Evolutionary conservation across 345 rosid genomes (phyloP).

Genomic region (Gynandropsis gynandra): DNA sequence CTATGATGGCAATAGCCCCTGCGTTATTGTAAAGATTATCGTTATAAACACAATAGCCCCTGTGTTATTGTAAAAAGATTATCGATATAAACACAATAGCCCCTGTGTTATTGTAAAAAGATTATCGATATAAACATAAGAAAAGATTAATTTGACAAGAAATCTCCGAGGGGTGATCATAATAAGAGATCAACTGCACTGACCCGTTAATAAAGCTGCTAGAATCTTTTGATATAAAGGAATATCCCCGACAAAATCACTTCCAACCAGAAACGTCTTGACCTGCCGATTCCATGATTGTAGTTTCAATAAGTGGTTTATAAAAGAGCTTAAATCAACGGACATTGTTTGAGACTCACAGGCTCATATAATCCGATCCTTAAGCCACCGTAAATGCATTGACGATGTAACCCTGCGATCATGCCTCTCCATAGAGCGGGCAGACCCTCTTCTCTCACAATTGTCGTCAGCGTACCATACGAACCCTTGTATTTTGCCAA

Average conservation of each 20-base stretch:
- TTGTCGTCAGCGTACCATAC: slow-evolving; percentile 65
- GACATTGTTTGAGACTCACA: slow-evolving; percentile 40
- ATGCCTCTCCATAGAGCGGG: slow-evolving; percentile 89
- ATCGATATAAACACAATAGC: slow-evolving; percentile 28
- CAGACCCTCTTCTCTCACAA: slow-evolving; percentile 84
- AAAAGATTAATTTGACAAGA: not conserved
- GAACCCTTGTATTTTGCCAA: slow-evolving; percentile 70
- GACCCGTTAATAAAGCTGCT: slow-evolving; percentile 89
- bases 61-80: slow-evolving; percentile 24
- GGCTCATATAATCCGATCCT: slow-evolving; percentile 90
- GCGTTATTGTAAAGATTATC: slow-evolving; percentile 12
- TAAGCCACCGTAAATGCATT: slow-evolving; percentile 85
- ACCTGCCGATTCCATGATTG: slow-evolving; percentile 46
- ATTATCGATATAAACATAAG: slow-evolving; percentile 5
- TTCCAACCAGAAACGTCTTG: slow-evolving; percentile 74
- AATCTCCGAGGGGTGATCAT: not conserved
- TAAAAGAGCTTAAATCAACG: not conserved
- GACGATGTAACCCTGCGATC: slow-evolving; percentile 86
- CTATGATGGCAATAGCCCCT: slow-evolving; percentile 86
- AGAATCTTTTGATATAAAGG: slow-evolving; percentile 77
- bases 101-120: slow-evolving; percentile 41
- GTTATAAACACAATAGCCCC: slow-evolving; percentile 44
- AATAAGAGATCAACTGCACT: slow-evolving; percentile 19
- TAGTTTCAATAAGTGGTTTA: not conserved
- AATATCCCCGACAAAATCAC: slow-evolving; percentile 67